Conservation (phyloP, 2,329 filamentous ascomycete genomes). For the Podosphaera fusca region DNA sequence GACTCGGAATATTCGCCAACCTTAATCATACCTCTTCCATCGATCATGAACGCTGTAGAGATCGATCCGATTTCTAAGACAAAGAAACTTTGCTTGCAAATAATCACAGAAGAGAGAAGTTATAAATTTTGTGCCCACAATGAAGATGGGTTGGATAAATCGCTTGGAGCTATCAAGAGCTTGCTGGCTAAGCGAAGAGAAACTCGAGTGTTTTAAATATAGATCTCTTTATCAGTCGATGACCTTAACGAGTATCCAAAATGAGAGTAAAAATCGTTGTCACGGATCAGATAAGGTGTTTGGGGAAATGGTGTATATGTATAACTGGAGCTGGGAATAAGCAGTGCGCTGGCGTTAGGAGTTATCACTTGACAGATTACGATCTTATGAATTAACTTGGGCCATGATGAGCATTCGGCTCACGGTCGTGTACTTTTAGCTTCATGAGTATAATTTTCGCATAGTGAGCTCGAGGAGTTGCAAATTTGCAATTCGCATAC, state of each 20-base stretch:
- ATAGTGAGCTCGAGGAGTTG: too few species aligned
- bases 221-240: not conserved
- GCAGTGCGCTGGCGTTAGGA: not conserved
- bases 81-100: conserved; percentile 70
- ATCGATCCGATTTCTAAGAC: conserved; percentile 70
- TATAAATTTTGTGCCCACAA: conserved; percentile 54
- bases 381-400: too few species aligned
- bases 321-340: not conserved
- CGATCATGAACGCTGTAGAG: conserved; percentile 75
- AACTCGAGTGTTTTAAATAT: not conserved
- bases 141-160: conserved; percentile 64
- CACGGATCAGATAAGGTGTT: not conserved
- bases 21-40: conserved; percentile 55
- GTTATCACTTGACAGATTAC: not conserved
- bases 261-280: not conserved
- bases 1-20: conserved; percentile 73
- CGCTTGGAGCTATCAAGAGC: conserved; percentile 81
- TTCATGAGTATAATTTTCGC: too few species aligned
- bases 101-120: conserved; percentile 81
- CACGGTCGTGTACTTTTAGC: too few species aligned
- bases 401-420: too few species aligned
- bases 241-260: not conserved
- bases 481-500: too few species aligned
- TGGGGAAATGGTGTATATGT: not conserved
- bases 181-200: conserved; percentile 42